Base-by-base conservation (phyloP, 208 protist genomes). In the Leishmania tarentolae region DNA sequence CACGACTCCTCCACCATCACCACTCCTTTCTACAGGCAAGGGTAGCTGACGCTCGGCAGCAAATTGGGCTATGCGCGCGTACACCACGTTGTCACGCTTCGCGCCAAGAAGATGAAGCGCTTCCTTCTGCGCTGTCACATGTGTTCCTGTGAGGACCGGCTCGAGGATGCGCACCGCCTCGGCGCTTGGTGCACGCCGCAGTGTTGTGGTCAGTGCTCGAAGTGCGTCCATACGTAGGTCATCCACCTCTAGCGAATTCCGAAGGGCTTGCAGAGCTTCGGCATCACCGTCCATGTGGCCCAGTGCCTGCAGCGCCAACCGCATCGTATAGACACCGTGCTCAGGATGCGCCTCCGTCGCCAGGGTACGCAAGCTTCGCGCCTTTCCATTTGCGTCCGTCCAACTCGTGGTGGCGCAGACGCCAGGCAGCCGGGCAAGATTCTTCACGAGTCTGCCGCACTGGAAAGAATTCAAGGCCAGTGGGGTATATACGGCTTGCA, bases 81-180 rank as follows among this genome's bases (percentile, higher is more conserved):
- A 84, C 28, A 80, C 80, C 65, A 76, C 37, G 57, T 84, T 77
- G 50, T 84, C 81, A 0, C 57, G 47, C 76, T 77, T 84, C 7
- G 57, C 61, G 4, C 77, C 81, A 8, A 88, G 52, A 17, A 81
- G 79, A 50, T 69, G 61, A 5, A 85, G 63, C 24, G 78, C 77
- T 59, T 88, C 84, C 44, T 83, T 88, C 59, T 85, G 84, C 50
- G 78, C 40, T 2, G 81, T 75, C 46, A 85, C 78, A 1, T 73
- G 66, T 44, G 37, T 79, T 2, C 73, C 79, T 1, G 40, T 76
- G 50, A 85, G 68, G 5, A 83, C 21, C 2, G 81, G 77, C 42
- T 80, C 78, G 28, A 88, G 65, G 21, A 63, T 59, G 35, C 78
- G 77, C 37, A 85, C 46, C 5, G 70, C 72, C 47, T 88, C 81